phyloP scores from a whole-genome alignment of 371 early-diverging fungal species.

The Mucor sp. region DNA sequence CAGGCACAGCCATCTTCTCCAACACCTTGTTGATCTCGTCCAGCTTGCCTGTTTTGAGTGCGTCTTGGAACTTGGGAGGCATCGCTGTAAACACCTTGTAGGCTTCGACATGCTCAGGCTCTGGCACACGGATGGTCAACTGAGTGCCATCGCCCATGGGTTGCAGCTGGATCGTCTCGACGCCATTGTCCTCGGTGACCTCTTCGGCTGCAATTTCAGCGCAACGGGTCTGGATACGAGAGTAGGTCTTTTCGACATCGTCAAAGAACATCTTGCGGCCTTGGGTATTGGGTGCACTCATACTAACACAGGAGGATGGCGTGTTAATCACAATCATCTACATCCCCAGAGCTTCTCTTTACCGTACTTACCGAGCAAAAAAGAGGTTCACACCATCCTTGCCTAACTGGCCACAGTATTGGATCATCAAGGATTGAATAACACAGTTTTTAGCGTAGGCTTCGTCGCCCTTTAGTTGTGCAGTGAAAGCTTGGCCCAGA shows the following conservation, averaged over 20 bases:
- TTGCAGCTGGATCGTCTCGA: conserved; percentile 78
- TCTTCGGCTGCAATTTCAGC: conserved; percentile 65
- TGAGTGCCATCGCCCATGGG: conserved; percentile 67
- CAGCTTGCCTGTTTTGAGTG: conserved; percentile 74
- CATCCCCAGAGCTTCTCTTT: neutral
- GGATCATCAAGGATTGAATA: conserved; percentile 79
- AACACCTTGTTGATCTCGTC: conserved; percentile 84
- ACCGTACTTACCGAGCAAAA: conserved; percentile 66
- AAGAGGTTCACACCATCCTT: conserved; percentile 86
- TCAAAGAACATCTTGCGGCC: conserved; percentile 79
- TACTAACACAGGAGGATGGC: conserved; percentile 23
- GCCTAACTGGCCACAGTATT: conserved; percentile 84
- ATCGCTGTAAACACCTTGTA: conserved; percentile 71
- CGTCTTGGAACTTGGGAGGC: conserved; percentile 75
- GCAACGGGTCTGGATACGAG: conserved; percentile 79
- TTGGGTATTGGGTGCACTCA: conserved; percentile 48
- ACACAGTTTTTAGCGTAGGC: conserved; percentile 76
- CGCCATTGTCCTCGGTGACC: conserved; percentile 53
- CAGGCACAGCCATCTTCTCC: conserved; percentile 63
- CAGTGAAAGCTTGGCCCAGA: conserved; percentile 84
- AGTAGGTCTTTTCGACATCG: conserved; percentile 84
- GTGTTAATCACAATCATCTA: neutral
- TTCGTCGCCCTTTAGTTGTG: conserved; percentile 72
- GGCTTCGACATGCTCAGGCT: conserved; percentile 47
- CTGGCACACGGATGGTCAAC: conserved; percentile 45